Conservation (phyloP, 164 flowering plant species). For the Nelumbo lutea region DNA sequence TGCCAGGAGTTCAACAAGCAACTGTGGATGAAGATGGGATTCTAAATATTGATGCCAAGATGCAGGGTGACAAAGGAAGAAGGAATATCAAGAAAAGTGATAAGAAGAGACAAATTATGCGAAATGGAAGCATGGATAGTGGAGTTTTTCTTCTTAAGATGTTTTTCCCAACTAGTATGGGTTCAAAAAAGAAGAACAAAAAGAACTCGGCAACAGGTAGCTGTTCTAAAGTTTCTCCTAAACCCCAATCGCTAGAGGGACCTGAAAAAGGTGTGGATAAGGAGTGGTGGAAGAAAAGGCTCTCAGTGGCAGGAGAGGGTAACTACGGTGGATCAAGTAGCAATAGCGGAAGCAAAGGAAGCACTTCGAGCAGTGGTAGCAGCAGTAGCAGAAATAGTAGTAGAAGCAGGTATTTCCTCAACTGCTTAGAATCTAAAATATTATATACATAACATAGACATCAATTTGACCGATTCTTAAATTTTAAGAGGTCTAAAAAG, state of each 20-base stretch:
- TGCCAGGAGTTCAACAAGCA: background rate
- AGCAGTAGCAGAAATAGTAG: slow-evolving; percentile 11
- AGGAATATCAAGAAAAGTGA: slow-evolving; percentile 17
- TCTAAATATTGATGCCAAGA: background rate
- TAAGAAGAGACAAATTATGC: slow-evolving; percentile 11
- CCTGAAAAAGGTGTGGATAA: slow-evolving; percentile 18
- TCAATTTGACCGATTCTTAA: background rate
- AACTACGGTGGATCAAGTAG: slow-evolving; percentile 1
- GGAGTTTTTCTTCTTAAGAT: slow-evolving; percentile 44
- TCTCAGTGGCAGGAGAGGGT: slow-evolving; percentile 13
- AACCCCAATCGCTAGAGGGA: slow-evolving; percentile 17
- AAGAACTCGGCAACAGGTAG: slow-evolving; percentile 14
- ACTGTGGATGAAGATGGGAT: slow-evolving; percentile 6
- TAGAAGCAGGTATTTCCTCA: slow-evolving; percentile 16
- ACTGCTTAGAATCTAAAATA: background rate
- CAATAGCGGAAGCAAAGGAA: background rate
- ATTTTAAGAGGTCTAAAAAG: background rate
- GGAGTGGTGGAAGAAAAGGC: slow-evolving; percentile 39
- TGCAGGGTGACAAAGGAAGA: slow-evolving; percentile 4
- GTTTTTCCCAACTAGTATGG: slow-evolving; percentile 40
- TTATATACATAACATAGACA: no score
- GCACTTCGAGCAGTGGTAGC: slow-evolving; percentile 11
- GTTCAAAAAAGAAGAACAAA: slow-evolving; percentile 29
- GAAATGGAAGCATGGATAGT: slow-evolving; percentile 37
- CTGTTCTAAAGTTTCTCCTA: slow-evolving; percentile 28